A percentile compares a stretch with the other conserved stretches of the same genome.
Conservation (phyloP, 1,139 yeast genomes). For the Kurtzmaniella quercitrusa region DNA sequence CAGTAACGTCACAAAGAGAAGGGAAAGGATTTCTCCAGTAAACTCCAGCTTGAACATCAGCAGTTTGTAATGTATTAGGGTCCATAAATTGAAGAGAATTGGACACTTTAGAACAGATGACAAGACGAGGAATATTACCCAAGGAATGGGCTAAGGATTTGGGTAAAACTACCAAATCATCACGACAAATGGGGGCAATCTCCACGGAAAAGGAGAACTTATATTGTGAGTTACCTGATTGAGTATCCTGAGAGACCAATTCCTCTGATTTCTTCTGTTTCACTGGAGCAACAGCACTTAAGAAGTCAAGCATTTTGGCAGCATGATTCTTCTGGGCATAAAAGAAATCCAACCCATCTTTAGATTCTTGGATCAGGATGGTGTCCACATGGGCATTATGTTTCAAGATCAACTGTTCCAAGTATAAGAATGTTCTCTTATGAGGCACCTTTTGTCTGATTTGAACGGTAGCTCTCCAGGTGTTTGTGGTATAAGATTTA, state of each 20-base stretch:
- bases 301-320: slow-evolving; percentile 86
- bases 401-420: slow-evolving; percentile 89
- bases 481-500: slow-evolving; percentile 88
- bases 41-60: slow-evolving; percentile 70
- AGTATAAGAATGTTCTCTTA: slow-evolving; percentile 89
- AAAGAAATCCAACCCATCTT: slow-evolving; percentile 93
- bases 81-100: slow-evolving; percentile 84
- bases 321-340: slow-evolving; percentile 90
- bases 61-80: slow-evolving; percentile 73
- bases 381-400: slow-evolving; percentile 96
- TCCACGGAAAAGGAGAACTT: slow-evolving; percentile 92
- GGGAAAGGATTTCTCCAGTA: slow-evolving; percentile 89
- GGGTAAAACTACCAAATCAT: slow-evolving; percentile 89
- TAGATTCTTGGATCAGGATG: slow-evolving; percentile 84
- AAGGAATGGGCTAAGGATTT: slow-evolving; percentile 75
- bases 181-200: slow-evolving; percentile 96
- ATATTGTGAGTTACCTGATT: slow-evolving; percentile 81
- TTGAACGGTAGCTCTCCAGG: slow-evolving; percentile 97
- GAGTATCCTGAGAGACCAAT: slow-evolving; percentile 87
- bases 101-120: slow-evolving; percentile 77
- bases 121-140: slow-evolving; percentile 82
- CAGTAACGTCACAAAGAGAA: slow-evolving; percentile 71
- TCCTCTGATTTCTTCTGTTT: slow-evolving; percentile 85
- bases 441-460: slow-evolving; percentile 96
- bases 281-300: slow-evolving; percentile 83